These are phyloP conservation scores for Pichia inconspicua DNA, from an alignment of 1,139 yeast species.

Conservation along the genomic window DNA sequence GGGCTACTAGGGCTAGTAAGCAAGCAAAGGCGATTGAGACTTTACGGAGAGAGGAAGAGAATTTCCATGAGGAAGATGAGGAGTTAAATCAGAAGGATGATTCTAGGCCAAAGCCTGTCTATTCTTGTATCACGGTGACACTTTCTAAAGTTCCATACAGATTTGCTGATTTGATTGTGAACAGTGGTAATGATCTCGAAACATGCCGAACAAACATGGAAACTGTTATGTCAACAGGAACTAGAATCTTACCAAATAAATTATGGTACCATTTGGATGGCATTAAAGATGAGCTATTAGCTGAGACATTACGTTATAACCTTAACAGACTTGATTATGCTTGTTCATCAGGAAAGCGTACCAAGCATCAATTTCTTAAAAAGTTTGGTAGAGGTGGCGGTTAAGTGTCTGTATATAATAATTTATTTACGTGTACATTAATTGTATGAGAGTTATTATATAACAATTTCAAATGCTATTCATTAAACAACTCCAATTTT, in stretches of 20 bases:
- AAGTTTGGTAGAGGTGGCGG: slow-evolving; percentile 13
- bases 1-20: slow-evolving; percentile 21
- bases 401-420: neutral
- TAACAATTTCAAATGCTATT: neutral
- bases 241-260: slow-evolving; percentile 51
- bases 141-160: slow-evolving; percentile 57
- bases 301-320: slow-evolving; percentile 39
- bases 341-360: slow-evolving; percentile 28
- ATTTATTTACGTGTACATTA: neutral
- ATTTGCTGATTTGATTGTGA: slow-evolving; percentile 59
- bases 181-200: slow-evolving; percentile 55
- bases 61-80: slow-evolving; percentile 15
- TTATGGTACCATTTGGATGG: slow-evolving; percentile 87
- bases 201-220: slow-evolving; percentile 58
- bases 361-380: slow-evolving; percentile 20
- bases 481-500: slow-evolving; percentile 12
- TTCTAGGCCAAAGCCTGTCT: slow-evolving; percentile 37
- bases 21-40: slow-evolving; percentile 20
- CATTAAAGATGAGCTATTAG: slow-evolving; percentile 53
- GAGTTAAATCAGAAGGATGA: slow-evolving; percentile 14
- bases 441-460: neutral
- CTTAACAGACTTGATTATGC: slow-evolving; percentile 28
- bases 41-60: slow-evolving; percentile 20
- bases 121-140: slow-evolving; percentile 57
- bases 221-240: slow-evolving; percentile 51